A percentile compares a stretch with the other conserved stretches of the same genome.
phyloP scores from a whole-genome alignment of 1,284 basidiomycete genomes.

The Butyriboletus appendiculatus region DNA sequence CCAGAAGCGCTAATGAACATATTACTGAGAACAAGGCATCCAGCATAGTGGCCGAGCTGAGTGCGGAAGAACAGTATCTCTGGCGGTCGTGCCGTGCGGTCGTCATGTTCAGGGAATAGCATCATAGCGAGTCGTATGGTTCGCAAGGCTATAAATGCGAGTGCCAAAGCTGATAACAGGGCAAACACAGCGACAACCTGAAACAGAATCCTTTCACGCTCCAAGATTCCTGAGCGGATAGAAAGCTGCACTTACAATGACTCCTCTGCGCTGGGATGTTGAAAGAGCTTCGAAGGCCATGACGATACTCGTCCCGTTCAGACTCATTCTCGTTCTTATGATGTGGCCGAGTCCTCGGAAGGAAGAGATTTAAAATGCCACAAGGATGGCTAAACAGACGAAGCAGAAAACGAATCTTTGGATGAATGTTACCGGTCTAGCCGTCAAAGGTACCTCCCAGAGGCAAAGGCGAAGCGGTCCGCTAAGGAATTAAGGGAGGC shows the following conservation, averaged over 20 bases:
- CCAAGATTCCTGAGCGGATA: not conserved
- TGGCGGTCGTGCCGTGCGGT: constrained; percentile 26
- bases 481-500: constrained; percentile 33
- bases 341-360: not conserved
- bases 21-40: constrained; percentile 61
- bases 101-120: constrained; percentile 18
- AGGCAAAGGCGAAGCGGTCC: constrained; percentile 47
- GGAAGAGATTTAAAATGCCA: not conserved
- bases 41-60: constrained; percentile 66
- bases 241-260: constrained; percentile 21
- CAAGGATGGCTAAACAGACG: not conserved
- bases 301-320: constrained; percentile 3
- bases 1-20: constrained; percentile 53
- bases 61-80: constrained; percentile 68
- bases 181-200: constrained; percentile 25
- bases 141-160: constrained; percentile 21
- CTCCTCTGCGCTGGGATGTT: constrained; percentile 11
- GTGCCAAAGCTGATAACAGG: constrained; percentile 24
- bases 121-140: constrained; percentile 27
- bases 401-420: constrained; percentile 21
- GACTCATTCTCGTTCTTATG: not conserved
- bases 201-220: not conserved
- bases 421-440: constrained; percentile 29
- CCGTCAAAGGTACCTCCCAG: constrained; percentile 35
- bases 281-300: constrained; percentile 12